These are phyloP conservation scores for Aspergillus sparsus DNA, from an alignment of 495 filamentous ascomycete genomes.

Conservation along the genomic window DNA sequence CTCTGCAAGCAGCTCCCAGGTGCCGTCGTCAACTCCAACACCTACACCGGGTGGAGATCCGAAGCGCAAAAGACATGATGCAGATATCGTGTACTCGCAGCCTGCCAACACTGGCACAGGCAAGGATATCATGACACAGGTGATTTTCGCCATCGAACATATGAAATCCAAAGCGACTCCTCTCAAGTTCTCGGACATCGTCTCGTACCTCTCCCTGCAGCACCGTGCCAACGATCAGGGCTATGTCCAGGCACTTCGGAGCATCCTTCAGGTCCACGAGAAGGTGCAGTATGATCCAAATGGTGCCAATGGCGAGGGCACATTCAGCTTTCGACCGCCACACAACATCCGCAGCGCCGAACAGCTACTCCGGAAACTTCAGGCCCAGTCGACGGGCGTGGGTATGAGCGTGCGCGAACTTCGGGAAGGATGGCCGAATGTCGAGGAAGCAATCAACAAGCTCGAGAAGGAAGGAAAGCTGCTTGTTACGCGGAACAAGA, in stretches of 20 bases:
- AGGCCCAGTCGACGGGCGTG: constrained; percentile 75
- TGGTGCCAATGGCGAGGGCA: constrained; percentile 60
- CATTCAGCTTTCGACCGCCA: constrained; percentile 74
- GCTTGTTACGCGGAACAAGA: constrained; percentile 85
- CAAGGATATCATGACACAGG: constrained; percentile 76
- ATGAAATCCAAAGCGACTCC: constrained; percentile 76
- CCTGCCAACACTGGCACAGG: constrained; percentile 76
- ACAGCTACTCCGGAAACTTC: constrained; percentile 75
- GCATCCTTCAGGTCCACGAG: constrained; percentile 55
- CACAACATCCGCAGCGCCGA: constrained; percentile 74
- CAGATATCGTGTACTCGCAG: constrained; percentile 71
- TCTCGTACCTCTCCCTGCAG: constrained; percentile 72
- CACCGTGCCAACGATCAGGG: constrained; percentile 49
- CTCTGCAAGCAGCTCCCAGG: constrained; percentile 43
- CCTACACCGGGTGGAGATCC: constrained; percentile 43
- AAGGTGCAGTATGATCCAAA: constrained; percentile 70
- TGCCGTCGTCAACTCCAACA: constrained; percentile 42
- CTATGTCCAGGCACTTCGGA: constrained; percentile 46
- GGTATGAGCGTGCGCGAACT: constrained; percentile 83
- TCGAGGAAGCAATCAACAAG: constrained; percentile 70
- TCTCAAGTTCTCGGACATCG: constrained; percentile 69
- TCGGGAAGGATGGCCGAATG: constrained; percentile 91
- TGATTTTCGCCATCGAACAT: constrained; percentile 79
- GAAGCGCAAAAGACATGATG: constrained; percentile 61
- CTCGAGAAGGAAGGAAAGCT: constrained; percentile 78